Evolutionary conservation across 176 grass and related monocot species (phyloP), one percentile per base, ranked within the genome.

Genomic region (Lolium perenne): DNA sequence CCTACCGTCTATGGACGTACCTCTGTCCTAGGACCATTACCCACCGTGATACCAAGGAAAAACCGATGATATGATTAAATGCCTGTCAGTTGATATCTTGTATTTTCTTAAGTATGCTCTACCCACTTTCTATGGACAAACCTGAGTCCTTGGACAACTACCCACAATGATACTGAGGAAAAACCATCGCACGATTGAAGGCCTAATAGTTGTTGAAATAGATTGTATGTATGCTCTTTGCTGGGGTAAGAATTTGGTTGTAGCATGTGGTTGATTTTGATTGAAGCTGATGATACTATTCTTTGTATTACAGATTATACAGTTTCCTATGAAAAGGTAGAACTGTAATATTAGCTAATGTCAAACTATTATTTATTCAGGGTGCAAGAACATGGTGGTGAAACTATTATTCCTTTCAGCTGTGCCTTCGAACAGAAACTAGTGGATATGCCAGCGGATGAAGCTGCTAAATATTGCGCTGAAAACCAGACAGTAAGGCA

Each of bases 381-480:
- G 96, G 96, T 98, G 56, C 75, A 98, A 84, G 96, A 91, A 81
- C 92, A 98, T 98, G 96, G 96, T 82, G 93, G 93, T 55, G 96
- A 92, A 86, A 82, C 90, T 51, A 98, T 98, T 82, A 93, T 98
- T 80, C 96, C 96, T 83, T 89, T 98, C 70, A 95, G 93, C 81
- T 98, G 97, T 86, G 90, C 88, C 67, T 92, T 98, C 46, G 97
- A 98, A 69, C 88, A 94, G 82, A 91, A 87, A 63, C 81, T 98
- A 66, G 92, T 89, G 22, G 97, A 98, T 95, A 98, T 98, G 92
- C 93, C 93, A 32, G 91, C 86, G 10, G 97, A 98, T 82, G 97
- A 98, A 92, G 97, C 93, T 89, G 93, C 94, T 74, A 98, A 98
- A 89, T 98, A 98, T 86, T 98, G 97, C 66, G 81, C 91, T 17